Evolutionary conservation across 805 yeast species (phyloP).

Genomic region (Spathaspora boniae): DNA sequence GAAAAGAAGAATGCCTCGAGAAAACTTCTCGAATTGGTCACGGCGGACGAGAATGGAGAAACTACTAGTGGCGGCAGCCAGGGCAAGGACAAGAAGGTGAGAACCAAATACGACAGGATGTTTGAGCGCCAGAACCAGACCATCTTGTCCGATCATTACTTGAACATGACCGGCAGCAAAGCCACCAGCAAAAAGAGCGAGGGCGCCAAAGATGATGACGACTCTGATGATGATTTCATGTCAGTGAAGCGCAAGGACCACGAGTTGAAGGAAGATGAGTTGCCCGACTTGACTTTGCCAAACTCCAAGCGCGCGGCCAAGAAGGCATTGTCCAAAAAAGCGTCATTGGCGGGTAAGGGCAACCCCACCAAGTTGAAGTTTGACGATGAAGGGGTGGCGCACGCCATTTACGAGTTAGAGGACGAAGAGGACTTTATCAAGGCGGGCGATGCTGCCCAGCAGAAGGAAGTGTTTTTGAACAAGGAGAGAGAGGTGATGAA

Average conservation of each 20-base stretch:
- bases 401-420: slow-evolving; percentile 86
- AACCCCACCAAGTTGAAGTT: slow-evolving; percentile 76
- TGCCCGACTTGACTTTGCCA: slow-evolving; percentile 59
- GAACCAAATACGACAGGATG: slow-evolving; percentile 93
- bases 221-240: slow-evolving; percentile 71
- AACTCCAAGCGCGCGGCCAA: slow-evolving; percentile 82
- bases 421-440: slow-evolving; percentile 82
- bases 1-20: slow-evolving; percentile 81
- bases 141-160: slow-evolving; percentile 84
- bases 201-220: slow-evolving; percentile 30
- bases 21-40: slow-evolving; percentile 54
- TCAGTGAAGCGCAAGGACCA: slow-evolving; percentile 77
- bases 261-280: slow-evolving; percentile 57
- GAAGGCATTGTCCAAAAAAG: slow-evolving; percentile 84
- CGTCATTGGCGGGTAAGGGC: slow-evolving; percentile 56
- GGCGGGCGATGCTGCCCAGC: slow-evolving; percentile 65
- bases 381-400: slow-evolving; percentile 94
- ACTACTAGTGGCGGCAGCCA: slow-evolving; percentile 30
- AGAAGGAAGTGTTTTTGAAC: slow-evolving; percentile 62
- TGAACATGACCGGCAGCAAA: slow-evolving; percentile 58
- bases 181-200: slow-evolving; percentile 20
- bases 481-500: slow-evolving; percentile 70
- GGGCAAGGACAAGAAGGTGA: slow-evolving; percentile 40
- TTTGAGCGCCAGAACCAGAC: slow-evolving; percentile 92
- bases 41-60: slow-evolving; percentile 58